These are phyloP conservation scores for Echinosophora koreensis DNA, from an alignment of 306 rosid genomes.

Conservation along the genomic window DNA sequence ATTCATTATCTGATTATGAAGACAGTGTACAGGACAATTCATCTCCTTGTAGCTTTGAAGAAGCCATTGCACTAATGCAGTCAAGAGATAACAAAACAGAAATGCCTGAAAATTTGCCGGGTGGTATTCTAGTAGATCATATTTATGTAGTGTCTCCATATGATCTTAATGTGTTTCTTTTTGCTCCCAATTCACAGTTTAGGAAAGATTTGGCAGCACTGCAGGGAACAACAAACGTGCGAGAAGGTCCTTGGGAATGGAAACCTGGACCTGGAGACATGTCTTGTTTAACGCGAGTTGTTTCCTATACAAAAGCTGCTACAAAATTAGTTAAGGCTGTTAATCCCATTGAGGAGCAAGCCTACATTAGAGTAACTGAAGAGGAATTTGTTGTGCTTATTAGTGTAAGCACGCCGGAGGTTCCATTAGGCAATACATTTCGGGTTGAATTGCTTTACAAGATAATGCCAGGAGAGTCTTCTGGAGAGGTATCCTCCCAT, in stretches of 20 bases:
- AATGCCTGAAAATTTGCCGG: constrained; percentile 72
- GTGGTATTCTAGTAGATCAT: constrained; percentile 81
- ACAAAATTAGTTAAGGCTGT: constrained; percentile 72
- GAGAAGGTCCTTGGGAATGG: constrained; percentile 83
- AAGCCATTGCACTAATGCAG: constrained; percentile 67
- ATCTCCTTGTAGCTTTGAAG: constrained; percentile 64
- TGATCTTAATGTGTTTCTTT: constrained; percentile 69
- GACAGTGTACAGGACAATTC: constrained; percentile 56
- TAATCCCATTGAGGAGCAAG: constrained; percentile 84
- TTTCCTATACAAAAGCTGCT: constrained; percentile 73
- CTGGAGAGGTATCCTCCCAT: constrained; percentile 66
- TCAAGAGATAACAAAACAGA: constrained; percentile 55
- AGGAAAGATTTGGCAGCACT: constrained; percentile 68
- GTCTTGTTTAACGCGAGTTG: constrained; percentile 63
- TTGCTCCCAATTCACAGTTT: constrained; percentile 77
- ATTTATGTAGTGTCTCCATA: constrained; percentile 55
- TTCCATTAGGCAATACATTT: constrained; percentile 82
- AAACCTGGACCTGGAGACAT: constrained; percentile 65
- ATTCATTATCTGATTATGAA: constrained; percentile 63
- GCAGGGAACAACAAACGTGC: constrained; percentile 68
- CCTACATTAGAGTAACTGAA: constrained; percentile 65
- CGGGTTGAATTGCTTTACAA: constrained; percentile 79
- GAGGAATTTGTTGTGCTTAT: constrained; percentile 66
- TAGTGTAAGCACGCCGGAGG: constrained; percentile 80
- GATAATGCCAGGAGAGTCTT: constrained; percentile 71